Conservation (phyloP, 345 rosid genomes). For the Arabidopsis arenosa region DNA sequence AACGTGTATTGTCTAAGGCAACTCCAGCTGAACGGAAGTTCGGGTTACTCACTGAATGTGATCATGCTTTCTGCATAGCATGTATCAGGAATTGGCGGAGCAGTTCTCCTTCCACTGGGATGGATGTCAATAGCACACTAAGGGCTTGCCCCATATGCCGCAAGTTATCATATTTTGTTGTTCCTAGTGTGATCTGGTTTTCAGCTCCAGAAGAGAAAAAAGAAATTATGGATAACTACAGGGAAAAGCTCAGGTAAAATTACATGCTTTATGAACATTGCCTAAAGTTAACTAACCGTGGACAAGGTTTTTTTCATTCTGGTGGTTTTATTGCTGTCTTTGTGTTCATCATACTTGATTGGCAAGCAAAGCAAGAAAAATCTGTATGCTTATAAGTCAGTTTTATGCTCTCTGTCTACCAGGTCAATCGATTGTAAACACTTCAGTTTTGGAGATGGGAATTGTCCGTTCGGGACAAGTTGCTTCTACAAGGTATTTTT, state of each 20-base stretch:
- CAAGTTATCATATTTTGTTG: conserved; percentile 90
- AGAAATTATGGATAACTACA: conserved; percentile 82
- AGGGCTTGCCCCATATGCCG: conserved; percentile 96
- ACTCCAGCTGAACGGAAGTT: conserved; percentile 83
- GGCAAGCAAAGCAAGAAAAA: background rate
- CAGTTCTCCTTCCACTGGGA: conserved; percentile 81
- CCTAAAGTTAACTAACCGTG: background rate
- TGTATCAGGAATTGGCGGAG: conserved; percentile 93
- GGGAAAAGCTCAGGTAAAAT: conserved; percentile 71
- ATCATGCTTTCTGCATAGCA: conserved; percentile 92
- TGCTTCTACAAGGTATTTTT: conserved; percentile 88
- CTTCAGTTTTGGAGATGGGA: conserved; percentile 88
- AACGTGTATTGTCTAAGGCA: conserved; percentile 81
- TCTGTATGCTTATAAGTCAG: background rate
- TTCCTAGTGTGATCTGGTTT: conserved; percentile 96
- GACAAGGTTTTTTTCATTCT: conserved; percentile 16
- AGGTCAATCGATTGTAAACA: conserved; percentile 95
- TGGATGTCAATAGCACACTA: conserved; percentile 78
- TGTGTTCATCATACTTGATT: conserved; percentile 21
- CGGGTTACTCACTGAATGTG: conserved; percentile 91
- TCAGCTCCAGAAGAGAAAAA: conserved; percentile 80
- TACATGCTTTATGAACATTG: conserved; percentile 22
- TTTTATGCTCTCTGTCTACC: conserved; percentile 25
- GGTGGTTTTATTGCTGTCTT: conserved; percentile 5
- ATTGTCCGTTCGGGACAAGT: conserved; percentile 94